A percentile compares a stretch with the other conserved stretches of the same genome.
Conservation (phyloP, 345 rosid species). For the Chamaenerion angustifolium region DNA sequence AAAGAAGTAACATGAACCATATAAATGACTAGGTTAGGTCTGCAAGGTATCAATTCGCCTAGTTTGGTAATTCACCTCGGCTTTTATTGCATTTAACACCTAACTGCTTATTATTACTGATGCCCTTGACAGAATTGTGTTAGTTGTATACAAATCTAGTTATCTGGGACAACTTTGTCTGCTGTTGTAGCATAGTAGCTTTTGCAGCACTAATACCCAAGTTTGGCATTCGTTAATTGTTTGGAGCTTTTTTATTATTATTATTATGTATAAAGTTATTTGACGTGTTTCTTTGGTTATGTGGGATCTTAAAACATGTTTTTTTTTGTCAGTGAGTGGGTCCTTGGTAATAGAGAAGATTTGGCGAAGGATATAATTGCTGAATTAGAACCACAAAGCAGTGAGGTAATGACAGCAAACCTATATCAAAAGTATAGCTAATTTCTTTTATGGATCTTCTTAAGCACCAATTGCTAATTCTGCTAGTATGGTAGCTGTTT, state of each 20-base stretch:
- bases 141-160: too few species aligned
- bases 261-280: not conserved
- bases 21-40: too few species aligned
- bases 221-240: not conserved
- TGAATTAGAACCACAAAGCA: slow-evolving; percentile 55
- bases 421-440: slow-evolving; percentile 7
- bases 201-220: not conserved
- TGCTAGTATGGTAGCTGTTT: not conserved
- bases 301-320: not conserved
- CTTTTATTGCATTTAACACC: too few species aligned
- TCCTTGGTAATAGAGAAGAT: slow-evolving; percentile 90
- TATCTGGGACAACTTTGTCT: too few species aligned
- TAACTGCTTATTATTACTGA: too few species aligned
- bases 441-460: not conserved
- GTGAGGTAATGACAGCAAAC: slow-evolving; percentile 46
- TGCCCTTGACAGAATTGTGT: too few species aligned
- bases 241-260: not conserved
- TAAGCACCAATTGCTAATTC: not conserved
- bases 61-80: too few species aligned
- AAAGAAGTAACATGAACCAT: too few species aligned
- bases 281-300: not conserved
- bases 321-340: slow-evolving; percentile 69
- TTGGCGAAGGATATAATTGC: slow-evolving; percentile 71
- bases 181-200: too few species aligned
- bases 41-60: too few species aligned